A percentile compares a stretch with the other conserved stretches of the same genome.
These are phyloP conservation scores for Periconia sp. DNA, from an alignment of 2,329 filamentous ascomycete species.

Conservation along the genomic window DNA sequence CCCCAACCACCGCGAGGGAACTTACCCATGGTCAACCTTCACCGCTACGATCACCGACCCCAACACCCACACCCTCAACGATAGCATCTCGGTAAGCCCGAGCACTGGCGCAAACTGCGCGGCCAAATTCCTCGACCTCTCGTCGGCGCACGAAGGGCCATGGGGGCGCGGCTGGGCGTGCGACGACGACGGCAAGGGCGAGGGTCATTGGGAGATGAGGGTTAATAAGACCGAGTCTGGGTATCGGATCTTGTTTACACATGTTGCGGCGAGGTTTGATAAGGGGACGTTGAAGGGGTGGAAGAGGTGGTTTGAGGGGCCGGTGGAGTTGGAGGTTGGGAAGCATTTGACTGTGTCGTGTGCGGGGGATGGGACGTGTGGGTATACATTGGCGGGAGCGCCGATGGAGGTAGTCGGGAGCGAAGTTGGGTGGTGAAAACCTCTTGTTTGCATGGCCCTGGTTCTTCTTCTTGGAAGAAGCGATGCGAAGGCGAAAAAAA, in stretches of 20 bases:
- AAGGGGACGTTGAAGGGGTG: not conserved
- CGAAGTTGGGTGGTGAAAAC: not conserved
- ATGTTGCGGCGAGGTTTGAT: not conserved
- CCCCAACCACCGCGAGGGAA: constrained; percentile 22
- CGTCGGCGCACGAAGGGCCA: constrained; percentile 10
- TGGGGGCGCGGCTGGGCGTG: constrained; percentile 28
- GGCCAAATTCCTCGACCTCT: constrained; percentile 22
- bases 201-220: constrained; percentile 29
- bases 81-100: constrained; percentile 12
- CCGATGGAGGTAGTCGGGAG: not conserved
- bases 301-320: not conserved
- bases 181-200: constrained; percentile 14
- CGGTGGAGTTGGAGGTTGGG: not conserved
- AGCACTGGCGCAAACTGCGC: constrained; percentile 24
- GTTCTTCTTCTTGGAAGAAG: too few species aligned
- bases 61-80: constrained; percentile 20
- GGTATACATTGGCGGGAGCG: not conserved
- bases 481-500: too few species aligned
- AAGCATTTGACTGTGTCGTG: not conserved
- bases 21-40: constrained; percentile 22
- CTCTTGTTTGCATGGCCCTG: too few species aligned
- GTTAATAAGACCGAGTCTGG: constrained; percentile 8
- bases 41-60: constrained; percentile 29
- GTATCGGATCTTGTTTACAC: not conserved
- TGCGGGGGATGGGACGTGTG: not conserved